Evolutionary conservation across 2,329 filamentous ascomycete species (phyloP), one percentile per base, ranked within the genome.

Genomic region (Curvularia verruculosa): DNA sequence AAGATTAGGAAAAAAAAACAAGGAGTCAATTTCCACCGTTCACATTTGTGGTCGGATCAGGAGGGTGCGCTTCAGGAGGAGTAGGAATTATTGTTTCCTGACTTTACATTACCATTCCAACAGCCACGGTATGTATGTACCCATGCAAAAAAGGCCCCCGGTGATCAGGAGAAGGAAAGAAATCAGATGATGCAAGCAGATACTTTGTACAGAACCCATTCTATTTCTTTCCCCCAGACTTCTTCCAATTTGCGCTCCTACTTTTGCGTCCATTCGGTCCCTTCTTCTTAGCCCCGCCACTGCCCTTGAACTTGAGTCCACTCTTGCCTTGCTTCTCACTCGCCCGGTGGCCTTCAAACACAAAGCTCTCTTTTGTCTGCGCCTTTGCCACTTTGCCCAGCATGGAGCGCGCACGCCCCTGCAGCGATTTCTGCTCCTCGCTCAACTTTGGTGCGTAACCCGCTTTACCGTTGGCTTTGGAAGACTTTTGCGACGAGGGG

Each of bases 281-380:
- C 65, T 76, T 78, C 59, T 75, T 76, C 59, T 75, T 74, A 1
- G 59, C 60, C 12, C 71, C 78, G 13, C 40, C 40, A 70, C 83
- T 85, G 10, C 84, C 83, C 34, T 66, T 66, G 54, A 83, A 79
- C 69, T 85, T 85, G 55, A 84, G 72, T 19, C 88, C 88, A 39
- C 85, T 85, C 67, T 82, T 87, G 4, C 85, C 88, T 58, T 88
- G 85, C 55, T 83, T 88, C 29, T 83, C 79, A 52, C 84, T 90
- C 9, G 91, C 91, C 52, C 91, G 84, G 61, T 89, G 87, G 0
- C 91, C 91, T 75, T 96, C 91, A 67, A 94, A 93, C n/a, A 93
- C 84, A 61, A 93, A 85, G 15, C 82, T 81, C 75, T 92, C 89
- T 0, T 89, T 88, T 1, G 84, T 82, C 76, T 85, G 83, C 61